Conservation (phyloP, 768 basidiomycete genomes). For the Lentinula aciculospora region DNA sequence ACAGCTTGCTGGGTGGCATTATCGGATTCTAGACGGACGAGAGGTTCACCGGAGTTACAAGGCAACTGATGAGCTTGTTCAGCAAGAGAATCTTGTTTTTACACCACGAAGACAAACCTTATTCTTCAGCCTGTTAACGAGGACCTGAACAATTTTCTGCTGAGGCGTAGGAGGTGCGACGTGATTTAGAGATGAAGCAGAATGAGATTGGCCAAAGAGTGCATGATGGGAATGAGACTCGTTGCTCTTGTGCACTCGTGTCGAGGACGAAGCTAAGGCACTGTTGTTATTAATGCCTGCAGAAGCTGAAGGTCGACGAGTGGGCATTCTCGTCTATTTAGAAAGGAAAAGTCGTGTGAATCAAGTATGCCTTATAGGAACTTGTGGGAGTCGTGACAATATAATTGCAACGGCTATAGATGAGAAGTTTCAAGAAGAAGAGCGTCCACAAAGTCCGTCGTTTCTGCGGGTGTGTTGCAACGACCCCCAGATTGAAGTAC, state of each 20-base stretch:
- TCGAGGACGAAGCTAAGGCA: conserved; percentile 22
- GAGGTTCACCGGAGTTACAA: conserved; percentile 69
- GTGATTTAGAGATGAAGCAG: conserved; percentile 22
- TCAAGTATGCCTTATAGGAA: not conserved
- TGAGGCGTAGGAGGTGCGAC: conserved; percentile 52
- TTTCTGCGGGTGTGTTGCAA: not conserved
- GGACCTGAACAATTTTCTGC: conserved; percentile 74
- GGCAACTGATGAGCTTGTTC: conserved; percentile 53
- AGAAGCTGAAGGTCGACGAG: conserved; percentile 58
- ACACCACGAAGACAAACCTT: conserved; percentile 46
- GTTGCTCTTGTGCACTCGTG: conserved; percentile 54
- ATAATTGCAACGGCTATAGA: not conserved
- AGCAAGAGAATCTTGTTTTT: not conserved
- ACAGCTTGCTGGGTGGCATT: conserved; percentile 70
- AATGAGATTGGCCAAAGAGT: conserved; percentile 21
- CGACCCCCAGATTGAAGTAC: not conserved
- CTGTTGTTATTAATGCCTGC: conserved; percentile 30
- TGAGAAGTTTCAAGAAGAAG: not conserved
- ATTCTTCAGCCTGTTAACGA: conserved; percentile 76
- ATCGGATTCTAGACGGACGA: conserved; percentile 74
- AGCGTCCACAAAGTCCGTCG: not conserved
- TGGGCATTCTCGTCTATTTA: conserved; percentile 3
- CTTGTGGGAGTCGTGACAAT: not conserved
- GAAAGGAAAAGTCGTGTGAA: not conserved
- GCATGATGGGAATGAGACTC: conserved; percentile 59